A percentile compares a stretch with the other conserved stretches of the same genome.
Evolutionary conservation across 2,329 filamentous ascomycete species (phyloP).

Genomic region (Penicillium freii): DNA sequence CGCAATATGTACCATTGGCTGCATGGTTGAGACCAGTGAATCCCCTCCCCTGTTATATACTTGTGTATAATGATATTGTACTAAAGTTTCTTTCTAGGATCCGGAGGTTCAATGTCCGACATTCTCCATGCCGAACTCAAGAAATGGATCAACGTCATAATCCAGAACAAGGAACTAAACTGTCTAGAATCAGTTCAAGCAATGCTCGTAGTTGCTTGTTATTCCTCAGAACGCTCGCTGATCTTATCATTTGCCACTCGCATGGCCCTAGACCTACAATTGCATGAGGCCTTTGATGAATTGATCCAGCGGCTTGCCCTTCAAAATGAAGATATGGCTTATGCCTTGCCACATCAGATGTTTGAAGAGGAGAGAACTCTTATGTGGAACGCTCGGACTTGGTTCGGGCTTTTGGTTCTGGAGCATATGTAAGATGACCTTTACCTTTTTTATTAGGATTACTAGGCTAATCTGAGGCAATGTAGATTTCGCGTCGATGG

Average conservation of each 20-base stretch:
- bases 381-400: slow-evolving; percentile 48
- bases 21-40: slow-evolving; percentile 41
- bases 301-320: slow-evolving; percentile 33
- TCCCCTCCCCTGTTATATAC: not conserved
- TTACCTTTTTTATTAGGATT: not conserved
- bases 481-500: slow-evolving; percentile 44
- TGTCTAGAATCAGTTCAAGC: slow-evolving; percentile 54
- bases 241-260: slow-evolving; percentile 52
- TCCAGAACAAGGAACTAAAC: slow-evolving; percentile 40
- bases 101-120: slow-evolving; percentile 39
- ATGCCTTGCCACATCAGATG: slow-evolving; percentile 15
- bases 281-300: slow-evolving; percentile 47
- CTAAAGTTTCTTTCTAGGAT: slow-evolving; percentile 17
- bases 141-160: slow-evolving; percentile 47
- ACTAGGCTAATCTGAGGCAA: not conserved
- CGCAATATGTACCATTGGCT: slow-evolving; percentile 53
- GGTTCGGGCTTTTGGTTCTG: slow-evolving; percentile 54
- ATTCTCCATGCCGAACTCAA: slow-evolving; percentile 47
- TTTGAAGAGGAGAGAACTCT: slow-evolving; percentile 28
- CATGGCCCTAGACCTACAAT: slow-evolving; percentile 51
- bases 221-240: slow-evolving; percentile 53
- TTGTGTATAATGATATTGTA: not conserved
- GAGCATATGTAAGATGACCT: slow-evolving; percentile 45
- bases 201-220: slow-evolving; percentile 53
- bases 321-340: slow-evolving; percentile 21